Conservation (phyloP, 495 filamentous ascomycete genomes). For the Aspergillus heteromorphus region DNA sequence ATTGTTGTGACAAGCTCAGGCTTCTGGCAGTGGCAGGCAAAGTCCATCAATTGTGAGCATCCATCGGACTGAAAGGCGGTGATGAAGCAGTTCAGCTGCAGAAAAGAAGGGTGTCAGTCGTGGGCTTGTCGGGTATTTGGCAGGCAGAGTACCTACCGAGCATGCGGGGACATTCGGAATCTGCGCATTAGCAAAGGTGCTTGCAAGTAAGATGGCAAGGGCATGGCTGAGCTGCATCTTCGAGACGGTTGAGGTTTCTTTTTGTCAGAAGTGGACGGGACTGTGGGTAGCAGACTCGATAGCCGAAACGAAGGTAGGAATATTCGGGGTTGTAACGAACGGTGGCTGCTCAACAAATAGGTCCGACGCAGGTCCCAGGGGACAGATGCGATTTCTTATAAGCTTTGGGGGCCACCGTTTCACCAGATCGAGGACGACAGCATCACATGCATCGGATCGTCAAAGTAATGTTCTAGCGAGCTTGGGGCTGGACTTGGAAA, state of each 20-base stretch:
- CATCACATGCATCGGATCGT: conserved; percentile 1
- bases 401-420: neutral
- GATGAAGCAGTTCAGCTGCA: conserved; percentile 41
- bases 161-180: conserved; percentile 38
- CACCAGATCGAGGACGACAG: neutral
- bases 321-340: conserved; percentile 11
- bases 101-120: neutral
- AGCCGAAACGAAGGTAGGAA: conserved; percentile 24
- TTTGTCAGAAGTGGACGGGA: neutral
- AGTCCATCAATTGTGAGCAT: conserved; percentile 40
- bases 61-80: conserved; percentile 35
- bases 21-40: conserved; percentile 49
- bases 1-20: conserved; percentile 31
- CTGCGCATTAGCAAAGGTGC: conserved; percentile 36
- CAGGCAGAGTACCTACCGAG: conserved; percentile 28
- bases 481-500: neutral
- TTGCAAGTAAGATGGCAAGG: conserved; percentile 31
- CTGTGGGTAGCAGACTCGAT: neutral
- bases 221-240: conserved; percentile 39
- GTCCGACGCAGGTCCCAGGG: neutral
- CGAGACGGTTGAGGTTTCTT: neutral
- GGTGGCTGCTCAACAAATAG: conserved; percentile 9
- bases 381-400: neutral
- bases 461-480: neutral
- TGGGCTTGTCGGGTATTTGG: neutral